phyloP scores from a whole-genome alignment of 495 filamentous ascomycete genomes.

The Hypoxylon crocopeplum region DNA sequence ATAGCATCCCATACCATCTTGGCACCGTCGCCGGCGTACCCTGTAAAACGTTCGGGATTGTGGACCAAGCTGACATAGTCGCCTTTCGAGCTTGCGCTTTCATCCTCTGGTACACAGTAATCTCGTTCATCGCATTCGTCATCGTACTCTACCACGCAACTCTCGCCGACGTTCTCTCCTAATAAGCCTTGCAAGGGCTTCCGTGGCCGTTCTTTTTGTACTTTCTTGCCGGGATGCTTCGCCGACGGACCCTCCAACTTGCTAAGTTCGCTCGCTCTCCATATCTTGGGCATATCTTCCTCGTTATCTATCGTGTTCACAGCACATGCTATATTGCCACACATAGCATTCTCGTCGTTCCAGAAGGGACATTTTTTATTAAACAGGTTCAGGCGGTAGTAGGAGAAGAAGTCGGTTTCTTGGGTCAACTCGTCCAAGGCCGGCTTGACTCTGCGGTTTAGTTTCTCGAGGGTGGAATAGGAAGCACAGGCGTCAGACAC shows the following conservation, averaged over 20 bases:
- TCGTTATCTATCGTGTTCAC: constrained; percentile 97
- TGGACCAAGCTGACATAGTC: constrained; percentile 95
- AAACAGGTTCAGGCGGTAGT: constrained; percentile 96
- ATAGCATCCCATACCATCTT: constrained; percentile 95
- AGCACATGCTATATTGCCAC: constrained; percentile 95
- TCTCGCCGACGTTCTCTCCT: constrained; percentile 88
- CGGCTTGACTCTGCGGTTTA: constrained; percentile 82
- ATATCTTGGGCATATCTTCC: constrained; percentile 88
- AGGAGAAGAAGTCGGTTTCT: constrained; percentile 95
- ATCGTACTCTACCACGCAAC: constrained; percentile 95
- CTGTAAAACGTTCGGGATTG: constrained; percentile 95
- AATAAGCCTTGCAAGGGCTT: constrained; percentile 81
- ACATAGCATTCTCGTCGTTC: constrained; percentile 91
- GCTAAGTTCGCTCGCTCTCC: constrained; percentile 89
- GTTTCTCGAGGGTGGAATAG: constrained; percentile 82
- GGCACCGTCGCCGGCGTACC: constrained; percentile 83
- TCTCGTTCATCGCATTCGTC: constrained; percentile 98
- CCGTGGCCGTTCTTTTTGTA: constrained; percentile 71
- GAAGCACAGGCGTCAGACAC: constrained; percentile 91
- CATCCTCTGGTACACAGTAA: constrained; percentile 96
- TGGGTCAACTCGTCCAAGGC: constrained; percentile 80
- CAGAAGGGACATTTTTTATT: constrained; percentile 96
- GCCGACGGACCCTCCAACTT: constrained; percentile 93
- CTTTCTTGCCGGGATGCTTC: constrained; percentile 77
- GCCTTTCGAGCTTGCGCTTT: constrained; percentile 82